Conservation (phyloP, 1,284 basidiomycete genomes). For the Puccinia brachypodii region DNA sequence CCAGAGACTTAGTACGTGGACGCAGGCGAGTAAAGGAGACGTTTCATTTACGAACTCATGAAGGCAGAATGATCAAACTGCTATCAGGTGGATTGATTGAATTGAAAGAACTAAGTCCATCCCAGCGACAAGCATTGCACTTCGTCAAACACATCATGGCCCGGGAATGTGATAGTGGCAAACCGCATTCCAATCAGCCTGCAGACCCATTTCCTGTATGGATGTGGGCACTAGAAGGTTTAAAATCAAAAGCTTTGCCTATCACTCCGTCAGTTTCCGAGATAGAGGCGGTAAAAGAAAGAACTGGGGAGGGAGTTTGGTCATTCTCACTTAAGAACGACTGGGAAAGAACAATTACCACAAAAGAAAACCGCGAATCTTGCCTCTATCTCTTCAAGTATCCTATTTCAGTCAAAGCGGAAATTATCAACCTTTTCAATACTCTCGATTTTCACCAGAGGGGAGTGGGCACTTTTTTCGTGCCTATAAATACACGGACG, state of each 20-base stretch:
- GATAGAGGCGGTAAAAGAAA: neutral
- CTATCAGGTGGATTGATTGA: neutral
- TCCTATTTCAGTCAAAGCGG: no score
- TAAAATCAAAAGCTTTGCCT: neutral
- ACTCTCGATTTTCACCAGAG: no score
- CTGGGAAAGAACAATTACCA: no score
- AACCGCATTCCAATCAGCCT: neutral
- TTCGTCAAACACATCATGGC: neutral
- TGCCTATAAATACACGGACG: no score
- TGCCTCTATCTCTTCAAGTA: no score
- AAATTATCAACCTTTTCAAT: no score
- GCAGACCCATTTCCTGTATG: neutral
- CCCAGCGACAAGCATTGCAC: neutral
- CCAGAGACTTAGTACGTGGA: no score
- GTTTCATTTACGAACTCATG: neutral
- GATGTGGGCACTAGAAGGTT: neutral
- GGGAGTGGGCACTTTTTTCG: no score
- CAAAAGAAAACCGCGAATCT: no score
- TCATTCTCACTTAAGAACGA: no score
- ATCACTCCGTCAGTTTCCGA: neutral
- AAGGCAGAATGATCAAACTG: neutral
- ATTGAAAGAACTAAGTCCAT: no score
- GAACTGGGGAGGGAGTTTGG: no score
- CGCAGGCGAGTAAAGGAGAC: neutral
- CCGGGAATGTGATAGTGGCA: neutral